Evolutionary conservation across 2,329 filamentous ascomycete genomes (phyloP).

Genomic region (Aplosporella prunicola): DNA sequence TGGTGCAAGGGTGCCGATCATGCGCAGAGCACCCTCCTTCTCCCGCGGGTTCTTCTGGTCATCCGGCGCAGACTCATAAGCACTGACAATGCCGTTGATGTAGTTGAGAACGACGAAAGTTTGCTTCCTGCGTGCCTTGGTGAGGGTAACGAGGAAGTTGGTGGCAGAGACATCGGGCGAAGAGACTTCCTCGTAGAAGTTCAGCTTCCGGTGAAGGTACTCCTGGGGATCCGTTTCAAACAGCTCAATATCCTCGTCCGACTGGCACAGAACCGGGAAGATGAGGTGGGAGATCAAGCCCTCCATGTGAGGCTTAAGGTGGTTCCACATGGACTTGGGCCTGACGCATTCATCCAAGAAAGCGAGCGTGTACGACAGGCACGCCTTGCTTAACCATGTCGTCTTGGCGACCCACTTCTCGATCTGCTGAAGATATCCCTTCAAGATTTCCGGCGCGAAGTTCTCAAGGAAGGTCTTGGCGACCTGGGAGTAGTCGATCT

Average conservation of each 20-base stretch:
- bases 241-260: constrained; percentile 82
- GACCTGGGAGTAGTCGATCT: constrained; percentile 67
- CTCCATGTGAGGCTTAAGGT: constrained; percentile 86
- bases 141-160: constrained; percentile 90
- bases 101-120: constrained; percentile 92
- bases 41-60: constrained; percentile 88
- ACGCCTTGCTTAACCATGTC: constrained; percentile 88
- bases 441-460: constrained; percentile 92
- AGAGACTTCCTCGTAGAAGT: constrained; percentile 95
- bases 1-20: constrained; percentile 91
- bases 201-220: constrained; percentile 93
- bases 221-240: constrained; percentile 93
- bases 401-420: constrained; percentile 97
- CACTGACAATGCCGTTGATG: constrained; percentile 88
- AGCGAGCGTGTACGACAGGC: constrained; percentile 83
- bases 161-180: constrained; percentile 91
- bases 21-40: constrained; percentile 91
- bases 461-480: constrained; percentile 84
- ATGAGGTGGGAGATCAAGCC: constrained; percentile 89
- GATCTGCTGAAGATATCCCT: constrained; percentile 87
- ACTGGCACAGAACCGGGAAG: constrained; percentile 90
- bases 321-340: constrained; percentile 92
- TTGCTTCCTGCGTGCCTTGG: constrained; percentile 89
- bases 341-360: constrained; percentile 97
- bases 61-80: constrained; percentile 75